Evolutionary conservation across 2,329 filamentous ascomycete species (phyloP).

Genomic region (Claviceps africana): DNA sequence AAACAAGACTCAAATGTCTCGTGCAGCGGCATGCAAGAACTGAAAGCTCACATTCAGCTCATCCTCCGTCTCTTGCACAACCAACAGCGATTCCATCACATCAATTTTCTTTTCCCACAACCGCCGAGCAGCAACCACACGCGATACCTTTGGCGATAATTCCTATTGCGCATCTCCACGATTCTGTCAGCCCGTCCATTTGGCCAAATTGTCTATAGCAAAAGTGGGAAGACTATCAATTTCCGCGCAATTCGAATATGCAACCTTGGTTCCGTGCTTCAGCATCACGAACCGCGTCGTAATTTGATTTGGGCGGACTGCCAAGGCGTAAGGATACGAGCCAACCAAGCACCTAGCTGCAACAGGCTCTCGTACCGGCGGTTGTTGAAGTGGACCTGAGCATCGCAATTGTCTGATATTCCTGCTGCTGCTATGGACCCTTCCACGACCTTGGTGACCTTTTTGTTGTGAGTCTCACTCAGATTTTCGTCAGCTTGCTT

Average conservation of each 20-base stretch:
- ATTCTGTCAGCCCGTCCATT: slow-evolving; percentile 3
- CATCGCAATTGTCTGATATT: background rate
- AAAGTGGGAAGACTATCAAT: background rate
- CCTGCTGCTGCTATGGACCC: slow-evolving; percentile 37
- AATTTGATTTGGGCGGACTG: background rate
- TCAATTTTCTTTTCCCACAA: background rate
- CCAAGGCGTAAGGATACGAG: background rate
- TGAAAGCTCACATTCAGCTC: too few relatives aligned
- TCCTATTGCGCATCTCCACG: slow-evolving; percentile 4
- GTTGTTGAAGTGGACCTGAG: background rate
- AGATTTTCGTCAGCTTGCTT: background rate
- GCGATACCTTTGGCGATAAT: too few relatives aligned
- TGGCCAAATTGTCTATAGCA: slow-evolving; percentile 7
- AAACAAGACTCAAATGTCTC: too few relatives aligned
- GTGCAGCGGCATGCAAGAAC: too few relatives aligned
- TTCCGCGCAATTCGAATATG: slow-evolving; percentile 8
- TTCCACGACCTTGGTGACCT: slow-evolving; percentile 53
- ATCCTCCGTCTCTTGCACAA: background rate
- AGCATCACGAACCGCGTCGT: slow-evolving; percentile 1
- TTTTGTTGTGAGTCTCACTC: slow-evolving; percentile 43
- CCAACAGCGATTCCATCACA: background rate
- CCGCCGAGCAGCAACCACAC: background rate
- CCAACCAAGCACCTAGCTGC: background rate
- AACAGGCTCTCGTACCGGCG: background rate
- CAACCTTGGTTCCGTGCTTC: slow-evolving; percentile 7